Evolutionary conservation across 768 basidiomycete genomes (phyloP), one percentile per base, ranked within the genome.

Genomic region (Rhodotorula taiwanensis): DNA sequence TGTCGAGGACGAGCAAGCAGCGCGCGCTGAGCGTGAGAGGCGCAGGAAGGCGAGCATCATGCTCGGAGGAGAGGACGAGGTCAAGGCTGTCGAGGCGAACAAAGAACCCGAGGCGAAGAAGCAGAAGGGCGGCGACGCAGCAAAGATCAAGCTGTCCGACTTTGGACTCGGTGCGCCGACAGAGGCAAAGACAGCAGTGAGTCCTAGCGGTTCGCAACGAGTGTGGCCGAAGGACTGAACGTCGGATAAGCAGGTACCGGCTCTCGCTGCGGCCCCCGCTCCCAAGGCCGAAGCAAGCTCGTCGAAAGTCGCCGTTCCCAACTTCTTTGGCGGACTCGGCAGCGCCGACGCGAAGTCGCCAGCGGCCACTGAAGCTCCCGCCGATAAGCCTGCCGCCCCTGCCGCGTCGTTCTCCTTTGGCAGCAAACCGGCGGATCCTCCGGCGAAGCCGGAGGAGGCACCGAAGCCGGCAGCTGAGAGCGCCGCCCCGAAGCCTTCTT

Each of bases 1-100:
- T 20, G 15, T 63, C 7, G 50, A 60, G 45, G 61, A 62, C 21
- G 61, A 55, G 31, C 55, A 30, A 16, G 48, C 44, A 57, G 57
- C 39, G 39, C 52, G 49, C 33, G 42, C 16, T 4, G 60, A 62
- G 53, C 41, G 63, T 10, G 63, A 64, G 27, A 9, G 42, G 44
- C 52, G 62, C 54, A 45, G 53, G 39, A 52, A 33, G 39, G 56
- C 45, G 34, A 58, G 51, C n/a, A 28, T 63, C 25, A 14, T 34
- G 31, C 56, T 63, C 3, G 61, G 61, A 2, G 62, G 62, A 14
- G 51, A 55, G 30, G 9, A 16, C 2, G 55, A 47, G 27, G 30
- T 14, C 27, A 28, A n/a, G 39, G 34, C 28, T 23, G 44, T 7
- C 15, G 13, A 36, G 49, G 52, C 21, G 28, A 15, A 27, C 43